Conservation (phyloP, 2,329 filamentous ascomycete genomes). For the Rugonectria rugulosa region DNA sequence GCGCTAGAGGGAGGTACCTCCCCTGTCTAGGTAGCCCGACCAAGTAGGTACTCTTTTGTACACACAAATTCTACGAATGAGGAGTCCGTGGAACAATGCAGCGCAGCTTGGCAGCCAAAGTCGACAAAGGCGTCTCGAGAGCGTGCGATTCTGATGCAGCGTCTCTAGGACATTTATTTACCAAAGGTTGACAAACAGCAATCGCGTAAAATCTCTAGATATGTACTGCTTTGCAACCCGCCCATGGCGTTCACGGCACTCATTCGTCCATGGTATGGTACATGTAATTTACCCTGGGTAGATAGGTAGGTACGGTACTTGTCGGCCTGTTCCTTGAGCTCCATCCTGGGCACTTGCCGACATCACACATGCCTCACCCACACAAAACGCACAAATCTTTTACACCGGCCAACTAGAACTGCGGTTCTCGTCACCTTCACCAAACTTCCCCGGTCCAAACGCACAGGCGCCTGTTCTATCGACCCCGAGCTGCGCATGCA, state of each 20-base stretch:
- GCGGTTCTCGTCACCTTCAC: background rate
- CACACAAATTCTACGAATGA: slow-evolving; percentile 8
- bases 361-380: slow-evolving; percentile 21
- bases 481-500: background rate
- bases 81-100: background rate
- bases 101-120: background rate
- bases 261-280: too few species aligned
- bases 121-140: background rate
- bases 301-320: background rate
- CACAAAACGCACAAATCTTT: slow-evolving; percentile 4
- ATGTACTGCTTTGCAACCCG: too few species aligned
- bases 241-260: too few species aligned
- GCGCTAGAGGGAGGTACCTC: slow-evolving; percentile 8
- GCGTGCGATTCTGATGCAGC: too few species aligned
- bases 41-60: slow-evolving; percentile 11
- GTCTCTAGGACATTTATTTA: too few species aligned
- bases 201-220: too few species aligned
- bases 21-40: background rate
- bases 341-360: slow-evolving; percentile 27
- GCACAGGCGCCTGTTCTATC: background rate
- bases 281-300: too few species aligned
- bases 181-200: too few species aligned
- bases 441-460: background rate
- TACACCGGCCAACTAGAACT: background rate
- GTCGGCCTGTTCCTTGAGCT: slow-evolving; percentile 5